Conservation (phyloP, 352 stramenopile genomes). For the Globisporangium takayamanum region DNA sequence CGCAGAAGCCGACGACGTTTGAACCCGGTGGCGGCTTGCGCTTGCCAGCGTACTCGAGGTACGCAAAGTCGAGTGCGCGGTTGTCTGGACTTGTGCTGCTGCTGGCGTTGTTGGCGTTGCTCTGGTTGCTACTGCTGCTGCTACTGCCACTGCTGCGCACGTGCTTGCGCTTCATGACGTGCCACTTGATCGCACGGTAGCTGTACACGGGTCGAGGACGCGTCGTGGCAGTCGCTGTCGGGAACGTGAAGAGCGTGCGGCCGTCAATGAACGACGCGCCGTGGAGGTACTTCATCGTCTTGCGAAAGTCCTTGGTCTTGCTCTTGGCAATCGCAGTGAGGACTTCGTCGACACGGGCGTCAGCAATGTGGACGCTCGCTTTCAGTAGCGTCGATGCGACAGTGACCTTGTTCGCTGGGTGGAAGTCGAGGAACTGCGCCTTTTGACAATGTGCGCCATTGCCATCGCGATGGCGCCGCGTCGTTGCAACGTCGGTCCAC, state of each 20-base stretch:
- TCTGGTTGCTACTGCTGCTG: slow-evolving; percentile 6
- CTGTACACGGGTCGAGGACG: slow-evolving; percentile 32
- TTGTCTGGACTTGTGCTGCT: slow-evolving; percentile 15
- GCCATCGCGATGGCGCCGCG: slow-evolving; percentile 2
- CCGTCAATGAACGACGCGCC: slow-evolving; percentile 46
- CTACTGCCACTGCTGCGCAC: background rate
- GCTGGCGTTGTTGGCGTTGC: background rate
- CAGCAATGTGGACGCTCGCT: slow-evolving; percentile 49
- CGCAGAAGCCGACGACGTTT: slow-evolving; percentile 65
- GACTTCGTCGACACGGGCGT: slow-evolving; percentile 58
- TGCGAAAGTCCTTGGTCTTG: slow-evolving; percentile 53
- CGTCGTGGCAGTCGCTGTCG: slow-evolving; percentile 10
- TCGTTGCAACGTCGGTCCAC: slow-evolving; percentile 22
- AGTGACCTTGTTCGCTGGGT: slow-evolving; percentile 42
- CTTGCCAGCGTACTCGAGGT: slow-evolving; percentile 71
- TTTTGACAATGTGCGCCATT: slow-evolving; percentile 25
- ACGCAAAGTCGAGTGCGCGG: slow-evolving; percentile 48
- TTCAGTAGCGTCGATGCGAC: slow-evolving; percentile 59
- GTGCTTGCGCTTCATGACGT: slow-evolving; percentile 23
- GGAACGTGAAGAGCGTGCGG: slow-evolving; percentile 68
- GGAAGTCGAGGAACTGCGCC: slow-evolving; percentile 66
- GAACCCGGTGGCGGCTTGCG: slow-evolving; percentile 27
- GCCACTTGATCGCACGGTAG: slow-evolving; percentile 68
- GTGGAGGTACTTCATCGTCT: slow-evolving; percentile 45
- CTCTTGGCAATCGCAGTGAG: slow-evolving; percentile 44